These are phyloP conservation scores for Xylaria flabelliformis DNA, from an alignment of 495 filamentous ascomycete species.

Conservation along the genomic window DNA sequence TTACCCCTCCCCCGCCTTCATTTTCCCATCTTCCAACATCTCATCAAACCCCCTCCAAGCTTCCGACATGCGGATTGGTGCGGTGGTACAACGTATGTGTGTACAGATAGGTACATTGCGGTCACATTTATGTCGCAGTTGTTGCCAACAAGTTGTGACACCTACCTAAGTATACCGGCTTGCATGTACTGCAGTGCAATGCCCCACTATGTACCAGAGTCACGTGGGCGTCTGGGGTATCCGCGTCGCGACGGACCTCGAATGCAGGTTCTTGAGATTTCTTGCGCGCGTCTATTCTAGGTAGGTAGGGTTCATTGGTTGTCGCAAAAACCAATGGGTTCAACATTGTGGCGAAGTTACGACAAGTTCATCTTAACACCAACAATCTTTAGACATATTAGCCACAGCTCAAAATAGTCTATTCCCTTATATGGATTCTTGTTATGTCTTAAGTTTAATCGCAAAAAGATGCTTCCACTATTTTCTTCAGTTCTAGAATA, in stretches of 20 bases:
- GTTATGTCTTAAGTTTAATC: background rate
- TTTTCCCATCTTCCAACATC: background rate
- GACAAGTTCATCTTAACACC: background rate
- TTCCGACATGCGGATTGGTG: background rate
- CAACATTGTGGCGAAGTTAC: background rate
- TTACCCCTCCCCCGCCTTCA: constrained; percentile 12
- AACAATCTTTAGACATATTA: background rate
- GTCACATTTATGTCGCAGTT: background rate
- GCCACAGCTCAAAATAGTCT: background rate
- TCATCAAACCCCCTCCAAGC: background rate
- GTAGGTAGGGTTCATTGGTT: background rate
- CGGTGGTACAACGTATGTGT: background rate
- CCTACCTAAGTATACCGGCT: no score
- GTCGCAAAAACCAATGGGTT: background rate
- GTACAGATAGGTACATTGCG: background rate
- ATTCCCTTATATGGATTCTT: background rate
- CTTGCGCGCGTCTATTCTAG: background rate
- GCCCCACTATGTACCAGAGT: background rate
- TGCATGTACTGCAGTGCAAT: background rate
- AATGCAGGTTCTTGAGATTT: background rate
- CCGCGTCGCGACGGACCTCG: constrained; percentile 6
- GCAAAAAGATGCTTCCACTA: background rate
- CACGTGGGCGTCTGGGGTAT: constrained; percentile 13
- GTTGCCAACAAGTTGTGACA: background rate
- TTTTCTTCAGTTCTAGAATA: constrained; percentile 4